Evolutionary conservation across 2,329 filamentous ascomycete species (phyloP).

Genomic region (Pseudogymnoascus sp.): DNA sequence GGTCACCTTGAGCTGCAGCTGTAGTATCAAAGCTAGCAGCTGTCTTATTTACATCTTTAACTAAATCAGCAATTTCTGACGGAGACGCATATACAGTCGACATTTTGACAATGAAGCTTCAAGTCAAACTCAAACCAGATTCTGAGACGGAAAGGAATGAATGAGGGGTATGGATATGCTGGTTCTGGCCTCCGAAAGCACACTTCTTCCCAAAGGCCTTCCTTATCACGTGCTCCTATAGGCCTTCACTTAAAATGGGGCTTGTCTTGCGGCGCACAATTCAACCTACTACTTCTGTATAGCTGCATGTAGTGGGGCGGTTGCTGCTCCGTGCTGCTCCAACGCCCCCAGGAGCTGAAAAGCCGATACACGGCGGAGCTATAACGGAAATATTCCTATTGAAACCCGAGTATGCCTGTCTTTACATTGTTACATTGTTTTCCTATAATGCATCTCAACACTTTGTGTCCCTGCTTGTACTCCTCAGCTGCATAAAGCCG

Average conservation of each 20-base stretch:
- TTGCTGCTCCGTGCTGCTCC: background rate
- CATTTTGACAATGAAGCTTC: conserved; percentile 10
- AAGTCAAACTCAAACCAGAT: background rate
- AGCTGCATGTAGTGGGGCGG: background rate
- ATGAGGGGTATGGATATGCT: background rate
- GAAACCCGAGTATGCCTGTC: background rate
- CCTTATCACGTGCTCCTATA: background rate
- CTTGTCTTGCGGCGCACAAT: background rate
- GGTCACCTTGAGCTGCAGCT: conserved; percentile 12
- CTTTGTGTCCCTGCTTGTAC: background rate
- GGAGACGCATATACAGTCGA: conserved; percentile 14
- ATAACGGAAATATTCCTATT: background rate
- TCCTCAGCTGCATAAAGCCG: background rate
- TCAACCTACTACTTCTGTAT: background rate
- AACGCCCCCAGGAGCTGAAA: background rate
- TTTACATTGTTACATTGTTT: background rate
- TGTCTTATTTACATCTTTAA: conserved; percentile 16
- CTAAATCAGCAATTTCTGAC: conserved; percentile 15
- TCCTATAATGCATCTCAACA: background rate
- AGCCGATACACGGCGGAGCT: background rate
- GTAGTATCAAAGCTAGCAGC: conserved; percentile 13
- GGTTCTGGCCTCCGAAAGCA: background rate
- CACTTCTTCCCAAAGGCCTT: background rate
- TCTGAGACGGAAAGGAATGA: background rate
- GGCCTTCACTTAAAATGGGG: background rate